phyloP scores from a whole-genome alignment of 1,284 basidiomycete genomes.

The Thecaphora frezii region DNA sequence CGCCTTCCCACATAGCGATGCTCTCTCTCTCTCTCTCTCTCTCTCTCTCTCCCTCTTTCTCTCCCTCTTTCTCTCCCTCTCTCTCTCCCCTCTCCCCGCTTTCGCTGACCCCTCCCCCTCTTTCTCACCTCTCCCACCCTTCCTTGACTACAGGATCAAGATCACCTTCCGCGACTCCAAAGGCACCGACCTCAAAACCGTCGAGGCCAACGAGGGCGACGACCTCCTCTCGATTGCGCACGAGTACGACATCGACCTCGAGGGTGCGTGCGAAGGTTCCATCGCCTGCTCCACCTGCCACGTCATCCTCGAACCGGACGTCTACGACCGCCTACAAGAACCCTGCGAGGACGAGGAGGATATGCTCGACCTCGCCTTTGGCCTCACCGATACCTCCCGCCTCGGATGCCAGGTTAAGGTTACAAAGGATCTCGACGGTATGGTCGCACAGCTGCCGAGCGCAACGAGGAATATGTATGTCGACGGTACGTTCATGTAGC shows the following conservation, averaged over 20 bases:
- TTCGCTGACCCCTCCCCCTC: neutral
- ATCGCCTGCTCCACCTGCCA: conserved; percentile 98
- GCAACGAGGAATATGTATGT: conserved; percentile 98
- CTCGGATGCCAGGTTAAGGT: conserved; percentile 79
- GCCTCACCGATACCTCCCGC: conserved; percentile 77
- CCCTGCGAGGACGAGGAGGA: conserved; percentile 89
- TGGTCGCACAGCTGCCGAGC: conserved; percentile 80
- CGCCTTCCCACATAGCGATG: too few species aligned
- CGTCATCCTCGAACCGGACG: conserved; percentile 79
- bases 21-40: too few species aligned
- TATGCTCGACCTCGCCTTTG: conserved; percentile 98
- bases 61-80: too few species aligned
- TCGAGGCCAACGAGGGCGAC: conserved; percentile 91
- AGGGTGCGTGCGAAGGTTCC: conserved; percentile 92
- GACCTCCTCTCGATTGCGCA: conserved; percentile 88
- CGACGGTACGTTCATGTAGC: conserved; percentile 72
- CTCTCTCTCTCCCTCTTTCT: too few species aligned
- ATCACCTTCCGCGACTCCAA: conserved; percentile 87
- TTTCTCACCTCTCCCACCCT: neutral
- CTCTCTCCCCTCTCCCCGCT: too few species aligned
- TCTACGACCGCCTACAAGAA: conserved; percentile 83
- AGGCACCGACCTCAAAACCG: conserved; percentile 77
- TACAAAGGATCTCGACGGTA: conserved; percentile 79
- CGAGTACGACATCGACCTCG: conserved; percentile 95
- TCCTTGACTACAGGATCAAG: conserved; percentile 67